A percentile compares a stretch with the other conserved stretches of the same genome.
These are phyloP conservation scores for Psilocybe tampanensis DNA, from an alignment of 768 basidiomycete species.

Conservation along the genomic window DNA sequence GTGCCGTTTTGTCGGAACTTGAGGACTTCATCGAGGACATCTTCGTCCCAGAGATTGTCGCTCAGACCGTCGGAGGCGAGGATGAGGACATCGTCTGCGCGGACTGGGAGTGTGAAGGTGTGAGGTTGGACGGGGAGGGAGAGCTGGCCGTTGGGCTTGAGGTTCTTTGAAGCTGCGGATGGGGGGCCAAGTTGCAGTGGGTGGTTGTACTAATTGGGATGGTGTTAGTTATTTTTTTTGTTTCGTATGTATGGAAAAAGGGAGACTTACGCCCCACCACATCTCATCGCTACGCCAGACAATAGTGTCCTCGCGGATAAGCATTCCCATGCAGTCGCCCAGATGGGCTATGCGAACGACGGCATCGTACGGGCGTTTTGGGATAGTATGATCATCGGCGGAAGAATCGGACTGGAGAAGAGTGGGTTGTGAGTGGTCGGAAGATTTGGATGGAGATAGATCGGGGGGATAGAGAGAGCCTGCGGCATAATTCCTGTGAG, in stretches of 20 bases:
- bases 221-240: too few relatives aligned
- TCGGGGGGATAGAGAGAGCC: slow-evolving; percentile 15
- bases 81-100: slow-evolving; percentile 75
- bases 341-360: slow-evolving; percentile 83
- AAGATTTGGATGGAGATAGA: background rate
- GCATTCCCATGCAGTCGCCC: slow-evolving; percentile 87
- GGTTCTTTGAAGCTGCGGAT: slow-evolving; percentile 25
- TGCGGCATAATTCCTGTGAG: slow-evolving; percentile 23
- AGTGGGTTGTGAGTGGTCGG: background rate
- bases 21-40: slow-evolving; percentile 79
- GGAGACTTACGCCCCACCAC: slow-evolving; percentile 77
- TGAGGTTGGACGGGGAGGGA: slow-evolving; percentile 34
- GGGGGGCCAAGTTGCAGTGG: slow-evolving; percentile 49
- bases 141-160: slow-evolving; percentile 47
- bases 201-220: slow-evolving; percentile 34
- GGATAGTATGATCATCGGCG: slow-evolving; percentile 6
- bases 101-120: slow-evolving; percentile 68
- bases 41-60: slow-evolving; percentile 90
- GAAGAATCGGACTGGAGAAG: background rate
- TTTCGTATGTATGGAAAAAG: background rate
- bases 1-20: slow-evolving; percentile 44
- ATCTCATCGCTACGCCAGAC: slow-evolving; percentile 90
- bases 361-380: slow-evolving; percentile 39
- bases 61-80: slow-evolving; percentile 81
- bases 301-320: slow-evolving; percentile 78